Evolutionary conservation across 768 basidiomycete genomes (phyloP).

Genomic region (Pholiota microspora): DNA sequence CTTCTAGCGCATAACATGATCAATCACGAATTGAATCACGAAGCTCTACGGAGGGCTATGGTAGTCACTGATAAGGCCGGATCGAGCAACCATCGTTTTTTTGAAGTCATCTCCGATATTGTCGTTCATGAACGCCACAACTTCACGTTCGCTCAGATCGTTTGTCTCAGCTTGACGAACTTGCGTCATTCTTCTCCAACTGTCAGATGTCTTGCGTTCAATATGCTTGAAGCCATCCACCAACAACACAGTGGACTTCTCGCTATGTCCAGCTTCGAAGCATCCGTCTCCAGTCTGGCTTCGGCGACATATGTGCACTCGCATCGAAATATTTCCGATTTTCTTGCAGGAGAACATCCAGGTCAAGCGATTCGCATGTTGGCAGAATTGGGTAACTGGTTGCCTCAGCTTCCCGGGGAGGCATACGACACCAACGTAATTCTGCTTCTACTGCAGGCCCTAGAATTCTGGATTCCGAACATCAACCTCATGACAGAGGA

Average conservation of each 20-base stretch:
- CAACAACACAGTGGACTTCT: conserved; percentile 65
- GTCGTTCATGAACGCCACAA: conserved; percentile 56
- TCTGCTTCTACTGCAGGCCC: conserved; percentile 67
- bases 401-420: conserved; percentile 60
- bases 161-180: conserved; percentile 81
- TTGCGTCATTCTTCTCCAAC: conserved; percentile 67
- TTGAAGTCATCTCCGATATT: conserved; percentile 74
- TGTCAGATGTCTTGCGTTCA: conserved; percentile 75
- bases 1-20: conserved; percentile 57
- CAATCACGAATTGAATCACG: conserved; percentile 58
- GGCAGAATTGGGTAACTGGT: conserved; percentile 66
- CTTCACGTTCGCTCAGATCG: conserved; percentile 72
- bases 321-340: conserved; percentile 73
- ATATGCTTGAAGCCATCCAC: conserved; percentile 72
- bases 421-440: conserved; percentile 43
- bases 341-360: conserved; percentile 77
- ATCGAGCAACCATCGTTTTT: conserved; percentile 64
- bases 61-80: conserved; percentile 53
- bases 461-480: conserved; percentile 83
- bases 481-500: conserved; percentile 69
- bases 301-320: conserved; percentile 79
- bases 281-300: conserved; percentile 67
- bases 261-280: conserved; percentile 70
- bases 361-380: conserved; percentile 63
- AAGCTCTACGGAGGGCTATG: conserved; percentile 67